Percentiles rank a stretch among this genome's conserved stretches.
These are phyloP conservation scores for Cercophora scortea DNA, from an alignment of 495 filamentous ascomycete species.

Conservation along the genomic window DNA sequence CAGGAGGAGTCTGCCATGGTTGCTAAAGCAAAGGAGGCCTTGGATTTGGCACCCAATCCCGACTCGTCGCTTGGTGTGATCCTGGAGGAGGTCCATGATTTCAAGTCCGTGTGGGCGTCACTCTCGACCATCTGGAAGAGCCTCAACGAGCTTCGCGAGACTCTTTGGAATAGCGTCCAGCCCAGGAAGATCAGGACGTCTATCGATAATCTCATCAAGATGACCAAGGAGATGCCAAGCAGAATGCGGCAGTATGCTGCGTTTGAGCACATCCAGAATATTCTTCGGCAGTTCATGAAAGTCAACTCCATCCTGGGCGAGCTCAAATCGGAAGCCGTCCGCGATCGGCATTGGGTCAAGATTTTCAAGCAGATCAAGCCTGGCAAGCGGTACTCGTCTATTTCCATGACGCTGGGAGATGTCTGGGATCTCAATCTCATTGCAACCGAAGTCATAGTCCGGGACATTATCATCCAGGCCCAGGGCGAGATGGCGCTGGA, in stretches of 20 bases:
- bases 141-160: conserved; percentile 85
- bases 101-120: conserved; percentile 95
- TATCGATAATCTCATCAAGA: conserved; percentile 86
- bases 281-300: conserved; percentile 80
- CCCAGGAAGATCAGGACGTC: conserved; percentile 83
- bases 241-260: conserved; percentile 98
- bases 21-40: conserved; percentile 87
- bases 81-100: conserved; percentile 95
- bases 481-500: conserved; percentile 98
- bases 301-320: conserved; percentile 82
- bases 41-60: conserved; percentile 73
- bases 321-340: conserved; percentile 93
- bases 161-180: conserved; percentile 85
- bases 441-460: conserved; percentile 76
- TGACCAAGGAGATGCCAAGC: conserved; percentile 99
- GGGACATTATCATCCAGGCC: conserved; percentile 87
- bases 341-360: conserved; percentile 92
- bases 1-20: conserved; percentile 89
- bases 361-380: conserved; percentile 94
- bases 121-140: conserved; percentile 95
- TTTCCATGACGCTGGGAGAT: conserved; percentile 91
- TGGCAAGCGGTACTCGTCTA: conserved; percentile 78
- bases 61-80: conserved; percentile 73
- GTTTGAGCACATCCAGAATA: conserved; percentile 93
- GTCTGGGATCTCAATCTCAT: conserved; percentile 95